These are phyloP conservation scores for Saccharomycodes ludwigii DNA, from an alignment of 805 yeast genomes.

Conservation along the genomic window DNA sequence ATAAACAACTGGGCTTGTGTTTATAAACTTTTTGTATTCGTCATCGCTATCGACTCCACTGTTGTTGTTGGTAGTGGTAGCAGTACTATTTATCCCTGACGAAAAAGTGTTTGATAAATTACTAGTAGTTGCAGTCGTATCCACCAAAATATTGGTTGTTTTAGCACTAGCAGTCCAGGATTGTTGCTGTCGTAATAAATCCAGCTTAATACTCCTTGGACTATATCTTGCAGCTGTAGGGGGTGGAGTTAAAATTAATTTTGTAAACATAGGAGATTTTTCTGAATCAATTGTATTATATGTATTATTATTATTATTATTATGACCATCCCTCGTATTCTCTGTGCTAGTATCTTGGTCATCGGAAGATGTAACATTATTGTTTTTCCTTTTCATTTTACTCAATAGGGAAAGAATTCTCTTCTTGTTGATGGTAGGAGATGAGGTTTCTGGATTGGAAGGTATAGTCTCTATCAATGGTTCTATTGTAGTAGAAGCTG, in stretches of 20 bases:
- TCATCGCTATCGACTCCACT: neutral
- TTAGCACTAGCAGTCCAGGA: no score
- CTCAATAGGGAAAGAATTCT: neutral
- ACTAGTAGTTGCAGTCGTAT: no score
- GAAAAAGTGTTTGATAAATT: no score
- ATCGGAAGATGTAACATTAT: neutral
- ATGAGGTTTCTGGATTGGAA: no score
- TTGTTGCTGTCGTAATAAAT: neutral
- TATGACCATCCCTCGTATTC: no score
- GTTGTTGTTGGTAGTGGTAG: neutral
- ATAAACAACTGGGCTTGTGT: constrained; percentile 2
- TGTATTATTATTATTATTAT: no score
- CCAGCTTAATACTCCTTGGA: neutral
- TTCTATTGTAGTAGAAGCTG: no score
- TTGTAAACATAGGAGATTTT: no score
- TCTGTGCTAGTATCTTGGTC: no score
- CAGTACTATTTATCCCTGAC: neutral
- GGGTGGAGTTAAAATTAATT: constrained; percentile 4
- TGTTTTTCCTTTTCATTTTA: neutral
- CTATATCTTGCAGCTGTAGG: constrained; percentile 3
- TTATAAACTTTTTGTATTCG: constrained; percentile 1
- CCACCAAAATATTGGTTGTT: no score
- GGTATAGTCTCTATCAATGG: no score
- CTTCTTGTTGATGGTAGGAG: neutral
- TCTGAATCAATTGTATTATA: no score